These are phyloP conservation scores for Hymenoscyphus infarciens DNA, from an alignment of 2,329 filamentous ascomycete species.

Conservation along the genomic window DNA sequence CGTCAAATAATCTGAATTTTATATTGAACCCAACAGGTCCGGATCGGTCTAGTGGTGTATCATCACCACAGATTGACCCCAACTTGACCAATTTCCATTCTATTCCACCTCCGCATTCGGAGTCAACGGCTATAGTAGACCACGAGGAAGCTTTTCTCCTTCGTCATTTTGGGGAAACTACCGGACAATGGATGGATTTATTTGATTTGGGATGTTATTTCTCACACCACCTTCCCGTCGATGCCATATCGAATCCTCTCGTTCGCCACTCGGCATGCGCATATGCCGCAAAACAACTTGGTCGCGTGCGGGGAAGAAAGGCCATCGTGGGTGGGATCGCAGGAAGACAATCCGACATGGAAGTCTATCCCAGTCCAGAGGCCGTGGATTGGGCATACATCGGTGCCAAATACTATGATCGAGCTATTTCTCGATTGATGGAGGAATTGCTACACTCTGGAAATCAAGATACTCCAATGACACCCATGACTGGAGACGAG, in stretches of 20 bases:
- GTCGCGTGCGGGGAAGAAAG: constrained; percentile 50
- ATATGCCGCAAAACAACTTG: constrained; percentile 59
- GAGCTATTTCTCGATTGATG: constrained; percentile 49
- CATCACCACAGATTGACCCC: constrained; percentile 44
- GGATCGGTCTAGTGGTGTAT: constrained; percentile 23
- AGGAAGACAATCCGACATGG: constrained; percentile 47
- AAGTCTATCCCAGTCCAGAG: constrained; percentile 45
- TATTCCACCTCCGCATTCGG: not conserved
- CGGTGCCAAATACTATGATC: constrained; percentile 57
- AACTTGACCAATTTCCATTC: constrained; percentile 31
- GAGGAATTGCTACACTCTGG: constrained; percentile 35
- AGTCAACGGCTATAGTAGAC: constrained; percentile 38
- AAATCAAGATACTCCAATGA: constrained; percentile 24
- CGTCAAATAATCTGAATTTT: constrained; percentile 49
- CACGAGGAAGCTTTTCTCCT: constrained; percentile 58
- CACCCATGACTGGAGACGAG: constrained; percentile 24
- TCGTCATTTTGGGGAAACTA: constrained; percentile 56
- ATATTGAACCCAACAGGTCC: constrained; percentile 45
- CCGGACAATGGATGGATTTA: constrained; percentile 58
- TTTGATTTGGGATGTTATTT: constrained; percentile 57
- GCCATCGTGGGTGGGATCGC: constrained; percentile 47
- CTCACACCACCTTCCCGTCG: constrained; percentile 55
- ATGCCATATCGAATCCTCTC: constrained; percentile 47
- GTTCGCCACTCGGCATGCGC: constrained; percentile 54
- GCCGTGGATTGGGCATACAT: constrained; percentile 56